These are phyloP conservation scores for Shiraia sp. DNA, from an alignment of 2,329 filamentous ascomycete species.

Conservation along the genomic window DNA sequence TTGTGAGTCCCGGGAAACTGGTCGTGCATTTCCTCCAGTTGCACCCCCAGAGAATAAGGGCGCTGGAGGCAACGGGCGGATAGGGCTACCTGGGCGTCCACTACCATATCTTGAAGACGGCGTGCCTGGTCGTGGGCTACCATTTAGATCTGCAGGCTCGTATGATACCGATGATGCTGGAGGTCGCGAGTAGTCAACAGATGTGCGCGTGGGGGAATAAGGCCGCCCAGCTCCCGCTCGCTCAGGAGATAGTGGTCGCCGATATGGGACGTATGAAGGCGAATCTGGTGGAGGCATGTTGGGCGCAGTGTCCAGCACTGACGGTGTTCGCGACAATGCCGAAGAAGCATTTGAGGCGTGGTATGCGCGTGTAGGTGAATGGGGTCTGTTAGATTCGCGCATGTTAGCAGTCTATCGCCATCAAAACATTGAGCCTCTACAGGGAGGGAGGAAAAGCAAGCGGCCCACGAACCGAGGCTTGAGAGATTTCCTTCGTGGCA, in stretches of 20 bases:
- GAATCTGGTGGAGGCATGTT: constrained; percentile 63
- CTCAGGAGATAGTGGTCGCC: constrained; percentile 54
- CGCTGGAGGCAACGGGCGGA: constrained; percentile 83
- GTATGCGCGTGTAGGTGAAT: constrained; percentile 52
- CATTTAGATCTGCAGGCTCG: constrained; percentile 87
- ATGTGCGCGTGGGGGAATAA: constrained; percentile 58
- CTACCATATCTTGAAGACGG: constrained; percentile 87
- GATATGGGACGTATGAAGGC: constrained; percentile 67
- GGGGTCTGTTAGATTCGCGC: constrained; percentile 46
- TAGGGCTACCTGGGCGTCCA: constrained; percentile 74
- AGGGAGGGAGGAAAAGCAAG: constrained; percentile 15
- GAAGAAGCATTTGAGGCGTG: constrained; percentile 52
- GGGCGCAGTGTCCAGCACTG: constrained; percentile 55
- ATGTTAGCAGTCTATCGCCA: constrained; percentile 42
- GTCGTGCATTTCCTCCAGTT: constrained; percentile 27
- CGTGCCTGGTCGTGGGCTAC: constrained; percentile 85
- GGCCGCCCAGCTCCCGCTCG: constrained; percentile 47
- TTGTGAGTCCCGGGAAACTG: constrained; percentile 48
- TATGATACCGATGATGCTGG: constrained; percentile 73
- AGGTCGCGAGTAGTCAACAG: constrained; percentile 69
- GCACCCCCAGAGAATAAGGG: constrained; percentile 72
- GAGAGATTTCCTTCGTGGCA: constrained; percentile 30
- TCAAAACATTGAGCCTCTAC: constrained; percentile 20
- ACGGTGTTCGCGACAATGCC: constrained; percentile 53
- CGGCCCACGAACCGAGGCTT: constrained; percentile 26